Evolutionary conservation across 345 rosid genomes (phyloP), one percentile per base, ranked within the genome.

Genomic region (Angophora floribunda): DNA sequence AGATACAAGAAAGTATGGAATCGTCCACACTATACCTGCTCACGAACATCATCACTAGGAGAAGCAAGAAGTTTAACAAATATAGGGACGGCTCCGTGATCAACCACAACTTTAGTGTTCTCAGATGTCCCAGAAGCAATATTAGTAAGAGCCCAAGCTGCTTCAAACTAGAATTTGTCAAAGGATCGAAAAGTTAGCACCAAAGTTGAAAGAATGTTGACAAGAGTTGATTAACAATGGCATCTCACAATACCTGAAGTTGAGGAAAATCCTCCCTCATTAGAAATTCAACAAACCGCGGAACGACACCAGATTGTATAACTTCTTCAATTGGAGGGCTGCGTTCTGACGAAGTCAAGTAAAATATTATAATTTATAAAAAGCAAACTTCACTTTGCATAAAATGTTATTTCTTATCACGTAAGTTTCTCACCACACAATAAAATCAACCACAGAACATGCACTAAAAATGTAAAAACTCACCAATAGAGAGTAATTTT

Each of bases 51-150:
- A 87, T 94, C 96, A 28, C 95, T 92, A 52, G 96, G 95, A 86
- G 98, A 96, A 88, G 85, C 92, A 86, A 96, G 97, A 91, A 96
- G 98, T 91, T 90, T 95, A 85, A 94, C 97, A 87, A 96, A 95
- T 26, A 95, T 92, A 57, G 97, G 95, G 70, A 96, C 97, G 87
- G 97, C 98, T 44, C 98, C 98, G 90, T 95, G 97, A 89, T 96
- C 97, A 87, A 96, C 94, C 28, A 96, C 97, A 90, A 95, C 98
- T 93, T 91, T 95, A 22, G 98, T 96, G 92, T 96, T 94, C 92
- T 96, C 98, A 86, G 98, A 96, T 87, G 98, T 95, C 80, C 98
- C 98, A 53, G 98, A 96, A 87, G 98, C 97, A 88, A 96, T 95
- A 89, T 96, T 96, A 75, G 98, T 96, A 85, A 96, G 94, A 17